Conservation (phyloP, 2,329 filamentous ascomycete genomes). For the Aspergillus aculeatinus region DNA sequence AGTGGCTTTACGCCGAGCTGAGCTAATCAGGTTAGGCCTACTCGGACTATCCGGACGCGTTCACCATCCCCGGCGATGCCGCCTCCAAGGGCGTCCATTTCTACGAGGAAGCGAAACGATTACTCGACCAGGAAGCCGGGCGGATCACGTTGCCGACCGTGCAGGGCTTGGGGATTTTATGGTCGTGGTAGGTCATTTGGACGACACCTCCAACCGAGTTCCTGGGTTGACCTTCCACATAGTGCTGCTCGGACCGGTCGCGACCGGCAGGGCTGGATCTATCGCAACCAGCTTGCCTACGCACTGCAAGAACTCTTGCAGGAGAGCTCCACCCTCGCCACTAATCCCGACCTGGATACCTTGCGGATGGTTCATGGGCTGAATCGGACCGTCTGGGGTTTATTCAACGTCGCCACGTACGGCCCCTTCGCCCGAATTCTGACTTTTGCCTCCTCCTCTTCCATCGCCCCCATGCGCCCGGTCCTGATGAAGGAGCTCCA, state of each 20-base stretch:
- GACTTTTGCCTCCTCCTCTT: background rate
- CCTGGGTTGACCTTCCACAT: background rate
- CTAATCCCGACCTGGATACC: slow-evolving; percentile 20
- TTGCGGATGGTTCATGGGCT: slow-evolving; percentile 13
- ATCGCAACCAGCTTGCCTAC: slow-evolving; percentile 27
- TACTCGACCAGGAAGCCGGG: slow-evolving; percentile 32
- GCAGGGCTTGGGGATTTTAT: slow-evolving; percentile 33
- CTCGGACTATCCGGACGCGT: slow-evolving; percentile 28
- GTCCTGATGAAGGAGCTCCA: background rate
- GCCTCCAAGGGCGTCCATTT: slow-evolving; percentile 31
- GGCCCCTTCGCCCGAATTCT: slow-evolving; percentile 1
- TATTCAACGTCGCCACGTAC: slow-evolving; percentile 30
- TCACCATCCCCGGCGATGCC: slow-evolving; percentile 18
- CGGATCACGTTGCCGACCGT: slow-evolving; percentile 30
- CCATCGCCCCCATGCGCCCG: background rate
- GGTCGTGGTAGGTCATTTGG: slow-evolving; percentile 25
- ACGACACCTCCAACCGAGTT: background rate
- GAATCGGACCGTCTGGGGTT: slow-evolving; percentile 24
- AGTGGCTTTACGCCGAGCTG: background rate
- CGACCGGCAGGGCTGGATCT: slow-evolving; percentile 32
- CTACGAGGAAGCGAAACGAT: slow-evolving; percentile 34
- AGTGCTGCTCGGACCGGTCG: slow-evolving; percentile 35
- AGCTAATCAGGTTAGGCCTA: slow-evolving; percentile 23
- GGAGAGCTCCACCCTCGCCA: slow-evolving; percentile 10
- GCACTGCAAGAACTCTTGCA: slow-evolving; percentile 25